Conservation (phyloP, 1,284 basidiomycete genomes). For the Ustilago hordei region DNA sequence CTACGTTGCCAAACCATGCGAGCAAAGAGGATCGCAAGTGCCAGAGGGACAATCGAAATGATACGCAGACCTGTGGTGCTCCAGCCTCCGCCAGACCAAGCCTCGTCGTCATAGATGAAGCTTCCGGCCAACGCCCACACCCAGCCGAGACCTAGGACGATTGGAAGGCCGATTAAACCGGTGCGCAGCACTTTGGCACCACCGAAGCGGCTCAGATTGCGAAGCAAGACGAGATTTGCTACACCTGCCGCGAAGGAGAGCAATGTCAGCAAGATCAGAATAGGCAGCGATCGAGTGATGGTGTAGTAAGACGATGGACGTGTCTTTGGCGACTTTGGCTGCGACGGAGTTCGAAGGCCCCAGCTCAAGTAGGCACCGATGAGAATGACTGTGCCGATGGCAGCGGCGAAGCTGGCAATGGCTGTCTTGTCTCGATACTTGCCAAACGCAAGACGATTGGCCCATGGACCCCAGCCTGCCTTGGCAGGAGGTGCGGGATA, state of each 20-base stretch:
- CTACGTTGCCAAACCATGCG: constrained; percentile 77
- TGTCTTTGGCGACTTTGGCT: constrained; percentile 53
- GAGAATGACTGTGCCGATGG: constrained; percentile 42
- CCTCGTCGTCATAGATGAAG: constrained; percentile 82
- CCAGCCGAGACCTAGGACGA: constrained; percentile 82
- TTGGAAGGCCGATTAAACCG: constrained; percentile 73
- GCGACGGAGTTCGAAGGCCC: constrained; percentile 35
- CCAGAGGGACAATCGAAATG: constrained; percentile 81
- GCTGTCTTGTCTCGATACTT: constrained; percentile 62
- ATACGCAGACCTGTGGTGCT: constrained; percentile 85
- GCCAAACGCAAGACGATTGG: constrained; percentile 53
- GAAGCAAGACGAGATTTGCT: constrained; percentile 72
- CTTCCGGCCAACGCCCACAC: constrained; percentile 89
- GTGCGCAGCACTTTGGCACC: constrained; percentile 53
- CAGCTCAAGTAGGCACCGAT: constrained; percentile 48
- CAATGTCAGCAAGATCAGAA: constrained; percentile 80
- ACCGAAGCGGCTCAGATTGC: constrained; percentile 50
- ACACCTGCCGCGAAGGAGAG: constrained; percentile 84
- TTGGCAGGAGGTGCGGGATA: constrained; percentile 49
- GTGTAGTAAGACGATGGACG: constrained; percentile 72
- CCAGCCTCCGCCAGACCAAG: constrained; percentile 78
- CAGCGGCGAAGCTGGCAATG: constrained; percentile 48
- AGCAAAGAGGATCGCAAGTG: constrained; percentile 78
- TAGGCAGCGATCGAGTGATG: constrained; percentile 81
- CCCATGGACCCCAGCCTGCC: constrained; percentile 53